phyloP scores from a whole-genome alignment of 2,329 filamentous ascomycete species.

The Gremmenia infestans region DNA sequence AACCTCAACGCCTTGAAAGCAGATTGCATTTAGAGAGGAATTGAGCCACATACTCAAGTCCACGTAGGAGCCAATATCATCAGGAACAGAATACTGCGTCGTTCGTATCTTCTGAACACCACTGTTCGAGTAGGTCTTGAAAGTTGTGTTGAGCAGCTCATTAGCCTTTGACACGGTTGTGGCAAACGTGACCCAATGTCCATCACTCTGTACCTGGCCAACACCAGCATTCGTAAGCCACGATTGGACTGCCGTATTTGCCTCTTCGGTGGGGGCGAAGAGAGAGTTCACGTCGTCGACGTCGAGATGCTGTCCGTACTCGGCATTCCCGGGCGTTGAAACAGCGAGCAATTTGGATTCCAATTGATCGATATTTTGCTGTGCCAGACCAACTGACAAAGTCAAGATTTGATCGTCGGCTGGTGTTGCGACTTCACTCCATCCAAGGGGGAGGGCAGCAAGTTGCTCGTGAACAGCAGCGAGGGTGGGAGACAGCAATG shows the following conservation, averaged over 20 bases:
- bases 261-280: conserved; percentile 46
- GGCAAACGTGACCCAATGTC: conserved; percentile 49
- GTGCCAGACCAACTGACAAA: conserved; percentile 37
- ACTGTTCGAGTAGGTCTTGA: conserved; percentile 45
- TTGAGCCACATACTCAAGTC: conserved; percentile 13
- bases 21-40: too few relatives aligned
- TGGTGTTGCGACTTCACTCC: conserved; percentile 11
- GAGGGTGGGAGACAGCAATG: background rate
- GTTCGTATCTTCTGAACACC: conserved; percentile 36
- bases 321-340: conserved; percentile 45
- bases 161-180: conserved; percentile 47
- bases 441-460: conserved; percentile 14
- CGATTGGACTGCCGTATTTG: conserved; percentile 44
- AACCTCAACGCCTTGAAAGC: too few relatives aligned
- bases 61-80: conserved; percentile 19
- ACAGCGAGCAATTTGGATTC: conserved; percentile 38
- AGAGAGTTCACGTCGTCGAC: conserved; percentile 46
- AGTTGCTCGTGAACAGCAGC: conserved; percentile 7
- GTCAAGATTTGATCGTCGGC: conserved; percentile 3
- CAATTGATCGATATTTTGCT: conserved; percentile 40
- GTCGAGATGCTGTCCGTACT: conserved; percentile 50
- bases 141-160: conserved; percentile 46
- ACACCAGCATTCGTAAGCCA: conserved; percentile 52
- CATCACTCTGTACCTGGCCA: conserved; percentile 39
- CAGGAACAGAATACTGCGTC: conserved; percentile 24